A percentile compares a stretch with the other conserved stretches of the same genome.
These are phyloP conservation scores for Artemisia argyi DNA, from an alignment of 129 eudicot genomes.

Conservation along the genomic window DNA sequence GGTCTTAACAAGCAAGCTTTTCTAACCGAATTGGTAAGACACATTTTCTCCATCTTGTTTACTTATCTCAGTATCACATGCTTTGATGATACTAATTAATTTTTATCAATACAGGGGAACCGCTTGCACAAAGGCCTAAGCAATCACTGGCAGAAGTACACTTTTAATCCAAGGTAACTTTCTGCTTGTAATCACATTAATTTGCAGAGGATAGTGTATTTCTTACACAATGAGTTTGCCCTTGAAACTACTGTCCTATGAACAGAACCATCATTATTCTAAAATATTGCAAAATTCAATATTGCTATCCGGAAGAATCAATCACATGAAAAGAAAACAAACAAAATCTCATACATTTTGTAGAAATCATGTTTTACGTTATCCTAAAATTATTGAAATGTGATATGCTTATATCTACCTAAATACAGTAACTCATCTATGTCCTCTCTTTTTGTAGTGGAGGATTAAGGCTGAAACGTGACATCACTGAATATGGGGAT, in stretches of 20 bases:
- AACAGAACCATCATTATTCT: not conserved
- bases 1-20: slow-evolving; percentile 97
- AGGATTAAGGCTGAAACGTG: slow-evolving; percentile 95
- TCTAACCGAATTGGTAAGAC: slow-evolving; percentile 85
- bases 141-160: slow-evolving; percentile 92
- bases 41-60: not conserved
- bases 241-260: not conserved
- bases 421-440: slow-evolving; percentile 3
- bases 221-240: slow-evolving; percentile 5
- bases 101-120: slow-evolving; percentile 56
- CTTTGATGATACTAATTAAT: slow-evolving; percentile 10
- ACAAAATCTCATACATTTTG: not conserved
- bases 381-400: not conserved
- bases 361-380: not conserved
- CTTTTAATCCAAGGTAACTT: slow-evolving; percentile 90
- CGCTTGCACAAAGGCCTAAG: slow-evolving; percentile 93
- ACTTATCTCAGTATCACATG: slow-evolving; percentile 11
- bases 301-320: not conserved
- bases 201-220: slow-evolving; percentile 7
- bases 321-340: not conserved
- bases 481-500: slow-evolving; percentile 96
- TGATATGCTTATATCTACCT: not conserved
- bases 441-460: slow-evolving; percentile 50
- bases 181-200: slow-evolving; percentile 8
- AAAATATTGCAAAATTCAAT: not conserved